These are phyloP conservation scores for Mrakiaceae sp. DNA, from an alignment of 1,284 basidiomycete species.

Conservation along the genomic window DNA sequence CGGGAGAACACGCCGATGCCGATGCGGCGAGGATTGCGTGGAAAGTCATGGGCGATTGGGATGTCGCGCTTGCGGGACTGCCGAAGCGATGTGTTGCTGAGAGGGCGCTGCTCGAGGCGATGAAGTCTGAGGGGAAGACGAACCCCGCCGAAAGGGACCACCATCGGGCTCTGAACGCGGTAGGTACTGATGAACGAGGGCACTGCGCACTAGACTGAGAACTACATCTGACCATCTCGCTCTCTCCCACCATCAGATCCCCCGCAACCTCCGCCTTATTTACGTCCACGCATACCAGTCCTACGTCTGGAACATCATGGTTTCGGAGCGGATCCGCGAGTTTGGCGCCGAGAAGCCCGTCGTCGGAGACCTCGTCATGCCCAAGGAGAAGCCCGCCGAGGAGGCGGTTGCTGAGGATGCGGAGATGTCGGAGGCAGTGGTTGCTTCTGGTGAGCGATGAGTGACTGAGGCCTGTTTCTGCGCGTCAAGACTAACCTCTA, in stretches of 20 bases:
- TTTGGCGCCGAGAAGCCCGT: slow-evolving; percentile 66
- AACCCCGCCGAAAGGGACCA: slow-evolving; percentile 60
- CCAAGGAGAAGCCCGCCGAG: slow-evolving; percentile 35
- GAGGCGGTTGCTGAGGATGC: slow-evolving; percentile 26
- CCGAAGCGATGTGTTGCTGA: slow-evolving; percentile 86
- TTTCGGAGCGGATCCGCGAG: slow-evolving; percentile 75
- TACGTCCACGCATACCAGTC: slow-evolving; percentile 98
- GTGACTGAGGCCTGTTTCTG: too few relatives aligned
- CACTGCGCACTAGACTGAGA: too few relatives aligned
- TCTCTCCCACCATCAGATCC: slow-evolving; percentile 50
- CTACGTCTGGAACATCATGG: slow-evolving; percentile 95
- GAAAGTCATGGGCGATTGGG: slow-evolving; percentile 63
- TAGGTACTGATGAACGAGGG: slow-evolving; percentile 34
- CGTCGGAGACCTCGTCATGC: slow-evolving; percentile 72
- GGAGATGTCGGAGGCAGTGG: too few relatives aligned
- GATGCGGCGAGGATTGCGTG: slow-evolving; percentile 66
- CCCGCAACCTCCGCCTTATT: slow-evolving; percentile 88
- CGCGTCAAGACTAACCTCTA: too few relatives aligned
- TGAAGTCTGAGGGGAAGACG: slow-evolving; percentile 69
- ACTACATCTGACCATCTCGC: not conserved
- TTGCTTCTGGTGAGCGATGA: too few relatives aligned
- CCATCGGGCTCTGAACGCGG: slow-evolving; percentile 71
- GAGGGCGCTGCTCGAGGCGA: slow-evolving; percentile 78
- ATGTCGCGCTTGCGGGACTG: slow-evolving; percentile 66
- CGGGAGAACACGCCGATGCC: slow-evolving; percentile 83